Evolutionary conservation across 2,329 filamentous ascomycete species (phyloP), one percentile per base, ranked within the genome.

Genomic region (Blastomyces gilchristii): DNA sequence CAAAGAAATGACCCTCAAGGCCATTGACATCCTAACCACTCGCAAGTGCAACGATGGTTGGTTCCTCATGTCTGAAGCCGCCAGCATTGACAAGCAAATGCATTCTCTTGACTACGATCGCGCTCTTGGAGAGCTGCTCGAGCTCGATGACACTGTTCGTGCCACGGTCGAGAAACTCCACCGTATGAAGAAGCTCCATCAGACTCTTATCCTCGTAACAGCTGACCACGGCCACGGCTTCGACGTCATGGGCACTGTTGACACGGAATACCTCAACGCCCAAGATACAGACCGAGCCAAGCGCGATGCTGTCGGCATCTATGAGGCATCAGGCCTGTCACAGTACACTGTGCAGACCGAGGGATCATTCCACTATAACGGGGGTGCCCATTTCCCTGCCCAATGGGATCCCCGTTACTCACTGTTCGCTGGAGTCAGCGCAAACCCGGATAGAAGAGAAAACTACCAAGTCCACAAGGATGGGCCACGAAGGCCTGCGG

Each of bases 181-280:
- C 69, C 77, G 81, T 41, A 79, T 90, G 7, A 83, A 83, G 63
- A 81, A 85, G 63, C 81, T 91, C 41, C 84, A 93, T 11, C 84
- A 91, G 65, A 95, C 90, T 0, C 83, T 93, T 3, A 81, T 95
- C 67, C 73, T 95, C 59, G 88, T 94, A 58, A 91, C 90, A 2
- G 88, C 90, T n/a, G 90, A 95, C 71, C 90, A 94, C 79, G 90
- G 90, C 52, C 90, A 95, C 77, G 90, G 90, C 62, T 95, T 95
- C 73, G 90, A 92, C 69, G 90, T 95, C 68, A 92, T 87, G 73
- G 90, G 90, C 66, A 86, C 82, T 66, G 89, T 90, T 58, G 90
- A 95, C 71, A 94, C 90, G 22, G 80, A 88, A 72, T 94, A 92
- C 76, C 80, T 93, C 57, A 78, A 83, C 18, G 82, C 83, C 3